phyloP scores from a whole-genome alignment of 2,329 filamentous ascomycete species.

The Colletotrichum lupini region DNA sequence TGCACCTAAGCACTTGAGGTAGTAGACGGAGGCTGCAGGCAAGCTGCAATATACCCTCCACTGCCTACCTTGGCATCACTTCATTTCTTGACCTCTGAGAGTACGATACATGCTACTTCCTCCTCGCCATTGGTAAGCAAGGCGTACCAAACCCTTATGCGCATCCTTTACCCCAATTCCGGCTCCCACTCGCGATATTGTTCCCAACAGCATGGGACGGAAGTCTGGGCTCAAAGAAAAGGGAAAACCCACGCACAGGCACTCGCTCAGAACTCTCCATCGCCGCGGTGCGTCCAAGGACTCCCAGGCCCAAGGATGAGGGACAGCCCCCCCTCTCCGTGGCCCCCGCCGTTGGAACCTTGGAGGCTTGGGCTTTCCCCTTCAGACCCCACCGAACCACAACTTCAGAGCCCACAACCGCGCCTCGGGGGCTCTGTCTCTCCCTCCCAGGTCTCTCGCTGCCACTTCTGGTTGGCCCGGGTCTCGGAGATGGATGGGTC shows the following conservation, averaged over 20 bases:
- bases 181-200: background rate
- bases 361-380: background rate
- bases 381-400: background rate
- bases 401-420: background rate
- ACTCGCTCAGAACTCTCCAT: too few relatives aligned
- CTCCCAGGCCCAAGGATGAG: background rate
- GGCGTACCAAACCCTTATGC: background rate
- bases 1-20: background rate
- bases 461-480: constrained; percentile 12
- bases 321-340: background rate
- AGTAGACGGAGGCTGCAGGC: background rate
- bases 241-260: background rate
- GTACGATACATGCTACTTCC: background rate
- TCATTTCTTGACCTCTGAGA: background rate
- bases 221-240: too few relatives aligned
- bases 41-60: background rate
- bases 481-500: constrained; percentile 3
- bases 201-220: background rate
- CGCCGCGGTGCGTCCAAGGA: background rate
- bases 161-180: background rate
- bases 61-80: background rate
- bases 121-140: background rate
- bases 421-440: background rate
- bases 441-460: background rate
- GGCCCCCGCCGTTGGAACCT: background rate